A percentile compares a stretch with the other conserved stretches of the same genome.
phyloP scores from a whole-genome alignment of 2,329 filamentous ascomycete species.

The Orbilia javanica region DNA sequence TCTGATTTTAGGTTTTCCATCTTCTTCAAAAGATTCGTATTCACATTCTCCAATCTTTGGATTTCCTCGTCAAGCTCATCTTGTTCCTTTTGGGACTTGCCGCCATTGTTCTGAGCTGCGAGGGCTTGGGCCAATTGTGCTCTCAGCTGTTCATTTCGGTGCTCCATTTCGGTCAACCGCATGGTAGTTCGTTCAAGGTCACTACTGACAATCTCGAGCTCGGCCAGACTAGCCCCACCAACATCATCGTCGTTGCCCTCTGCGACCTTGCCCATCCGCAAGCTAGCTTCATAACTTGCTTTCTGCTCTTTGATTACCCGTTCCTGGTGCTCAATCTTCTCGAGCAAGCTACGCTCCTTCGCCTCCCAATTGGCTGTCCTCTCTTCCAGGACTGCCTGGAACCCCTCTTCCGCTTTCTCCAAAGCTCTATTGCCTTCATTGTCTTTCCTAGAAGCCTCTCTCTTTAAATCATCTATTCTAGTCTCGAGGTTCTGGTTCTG shows the following conservation, averaged over 20 bases:
- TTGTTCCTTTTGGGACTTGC: constrained; percentile 67
- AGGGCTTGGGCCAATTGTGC: constrained; percentile 91
- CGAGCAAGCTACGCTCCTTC: constrained; percentile 89
- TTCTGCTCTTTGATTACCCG: constrained; percentile 92
- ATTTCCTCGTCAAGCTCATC: constrained; percentile 91
- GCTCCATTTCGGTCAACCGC: constrained; percentile 88
- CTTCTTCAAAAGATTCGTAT: constrained; percentile 89
- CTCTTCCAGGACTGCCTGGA: constrained; percentile 89
- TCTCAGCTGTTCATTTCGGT: constrained; percentile 91
- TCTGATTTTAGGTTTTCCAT: constrained; percentile 86
- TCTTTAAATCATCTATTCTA: constrained; percentile 64
- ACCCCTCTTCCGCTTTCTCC: constrained; percentile 91
- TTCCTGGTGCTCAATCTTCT: constrained; percentile 95
- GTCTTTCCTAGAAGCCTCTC: constrained; percentile 65
- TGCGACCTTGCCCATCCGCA: constrained; percentile 75
- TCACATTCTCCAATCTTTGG: constrained; percentile 89
- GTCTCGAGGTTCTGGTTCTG: constrained; percentile 61
- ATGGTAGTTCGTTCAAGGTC: constrained; percentile 91
- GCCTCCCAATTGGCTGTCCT: constrained; percentile 97
- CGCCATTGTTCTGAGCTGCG: constrained; percentile 68
- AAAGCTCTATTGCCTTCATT: constrained; percentile 81
- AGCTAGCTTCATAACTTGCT: constrained; percentile 95
- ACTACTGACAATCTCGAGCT: constrained; percentile 91
- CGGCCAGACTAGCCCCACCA: constrained; percentile 72
- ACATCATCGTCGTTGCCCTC: constrained; percentile 74